Evolutionary conservation across 371 early-diverging fungal genomes (phyloP).

Genomic region (Thermomucor indicae-seudaticae): DNA sequence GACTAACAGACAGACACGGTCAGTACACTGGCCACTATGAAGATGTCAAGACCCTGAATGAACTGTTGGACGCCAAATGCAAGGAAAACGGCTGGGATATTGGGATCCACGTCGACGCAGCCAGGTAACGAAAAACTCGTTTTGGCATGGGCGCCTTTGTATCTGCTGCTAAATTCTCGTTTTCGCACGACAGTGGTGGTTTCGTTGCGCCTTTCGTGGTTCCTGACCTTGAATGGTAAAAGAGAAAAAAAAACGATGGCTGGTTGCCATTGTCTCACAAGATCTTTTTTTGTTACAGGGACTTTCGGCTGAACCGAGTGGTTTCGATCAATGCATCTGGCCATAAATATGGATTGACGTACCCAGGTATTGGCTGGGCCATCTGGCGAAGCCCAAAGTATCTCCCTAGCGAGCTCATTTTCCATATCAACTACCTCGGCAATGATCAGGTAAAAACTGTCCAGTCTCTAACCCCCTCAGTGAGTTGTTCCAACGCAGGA

Average conservation of each 20-base stretch:
- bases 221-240: conserved; percentile 71
- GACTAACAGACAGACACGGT: neutral
- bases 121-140: conserved; percentile 45
- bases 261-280: too few relatives aligned
- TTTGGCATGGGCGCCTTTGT: too few relatives aligned
- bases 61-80: conserved; percentile 54
- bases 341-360: conserved; percentile 76
- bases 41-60: conserved; percentile 58
- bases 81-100: conserved; percentile 54
- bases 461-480: neutral
- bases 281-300: conserved; percentile 25
- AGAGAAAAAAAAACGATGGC: conserved; percentile 5
- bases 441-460: conserved; percentile 36
- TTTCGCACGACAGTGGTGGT: conserved; percentile 48
- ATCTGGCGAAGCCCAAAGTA: conserved; percentile 58
- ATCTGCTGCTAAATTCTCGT: neutral
- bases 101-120: conserved; percentile 78
- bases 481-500: neutral
- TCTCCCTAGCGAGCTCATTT: conserved; percentile 62
- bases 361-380: conserved; percentile 68
- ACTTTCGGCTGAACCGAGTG: conserved; percentile 65
- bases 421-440: conserved; percentile 63
- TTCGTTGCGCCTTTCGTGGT: conserved; percentile 75
- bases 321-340: conserved; percentile 69
- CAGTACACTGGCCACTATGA: conserved; percentile 81